These are phyloP conservation scores for Talaromyces pinophilus DNA, from an alignment of 2,329 filamentous ascomycete species.

Conservation along the genomic window DNA sequence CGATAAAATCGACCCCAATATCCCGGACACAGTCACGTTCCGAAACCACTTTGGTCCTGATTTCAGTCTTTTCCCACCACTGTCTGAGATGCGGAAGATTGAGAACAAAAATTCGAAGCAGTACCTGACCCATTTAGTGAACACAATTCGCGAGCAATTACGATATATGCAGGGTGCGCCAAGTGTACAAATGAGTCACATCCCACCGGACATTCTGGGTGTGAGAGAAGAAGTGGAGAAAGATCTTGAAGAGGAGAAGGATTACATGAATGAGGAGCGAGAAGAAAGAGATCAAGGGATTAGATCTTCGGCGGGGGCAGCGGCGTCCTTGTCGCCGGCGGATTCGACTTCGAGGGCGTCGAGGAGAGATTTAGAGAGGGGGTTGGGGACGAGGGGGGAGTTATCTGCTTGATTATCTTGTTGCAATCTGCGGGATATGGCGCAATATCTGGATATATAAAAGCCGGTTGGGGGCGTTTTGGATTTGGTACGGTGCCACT, in stretches of 20 bases:
- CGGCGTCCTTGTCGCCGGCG: conserved; percentile 4
- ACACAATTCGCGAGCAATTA: conserved; percentile 80
- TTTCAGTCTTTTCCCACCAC: conserved; percentile 81
- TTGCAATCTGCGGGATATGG: not conserved
- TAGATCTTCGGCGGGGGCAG: conserved; percentile 2
- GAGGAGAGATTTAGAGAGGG: conserved; percentile 39
- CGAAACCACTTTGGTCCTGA: conserved; percentile 85
- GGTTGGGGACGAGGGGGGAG: conserved; percentile 39
- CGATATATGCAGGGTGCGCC: conserved; percentile 82
- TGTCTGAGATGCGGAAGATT: conserved; percentile 68
- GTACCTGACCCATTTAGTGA: conserved; percentile 72
- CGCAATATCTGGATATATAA: not conserved
- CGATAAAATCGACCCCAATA: conserved; percentile 67
- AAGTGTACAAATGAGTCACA: conserved; percentile 78
- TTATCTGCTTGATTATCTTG: conserved; percentile 35
- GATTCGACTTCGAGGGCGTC: conserved; percentile 16
- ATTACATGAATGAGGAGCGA: conserved; percentile 39
- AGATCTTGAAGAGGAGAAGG: conserved; percentile 48
- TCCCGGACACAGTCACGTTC: conserved; percentile 81
- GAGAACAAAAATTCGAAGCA: conserved; percentile 79
- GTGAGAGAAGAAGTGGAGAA: conserved; percentile 52
- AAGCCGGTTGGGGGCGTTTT: not conserved
- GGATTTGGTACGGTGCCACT: not conserved
- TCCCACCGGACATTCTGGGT: conserved; percentile 73
- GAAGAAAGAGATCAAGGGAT: conserved; percentile 42